Percentiles rank a stretch among this genome's conserved stretches.
These are phyloP conservation scores for Fusarium bulbicola DNA, from an alignment of 2,329 filamentous ascomycete genomes.

Conservation along the genomic window DNA sequence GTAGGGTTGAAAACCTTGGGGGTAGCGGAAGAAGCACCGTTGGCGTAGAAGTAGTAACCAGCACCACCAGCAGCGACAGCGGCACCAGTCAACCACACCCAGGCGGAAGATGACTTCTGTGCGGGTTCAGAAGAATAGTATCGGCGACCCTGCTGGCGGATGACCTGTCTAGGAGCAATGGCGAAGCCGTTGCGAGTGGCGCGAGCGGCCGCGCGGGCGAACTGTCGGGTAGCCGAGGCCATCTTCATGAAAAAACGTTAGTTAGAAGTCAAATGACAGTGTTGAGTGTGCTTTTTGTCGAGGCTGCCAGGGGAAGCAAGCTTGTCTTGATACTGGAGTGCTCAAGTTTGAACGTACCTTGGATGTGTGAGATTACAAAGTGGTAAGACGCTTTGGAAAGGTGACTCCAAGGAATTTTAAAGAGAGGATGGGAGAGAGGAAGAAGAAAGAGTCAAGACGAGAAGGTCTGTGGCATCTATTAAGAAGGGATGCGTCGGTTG, in stretches of 20 bases:
- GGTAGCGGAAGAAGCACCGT: conserved; percentile 60
- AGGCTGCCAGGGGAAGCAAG: not conserved
- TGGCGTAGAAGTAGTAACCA: conserved; percentile 72
- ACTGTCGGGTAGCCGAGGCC: conserved; percentile 60
- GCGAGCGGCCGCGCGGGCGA: conserved; percentile 68
- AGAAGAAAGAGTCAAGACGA: conserved; percentile 3
- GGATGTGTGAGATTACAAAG: conserved; percentile 6
- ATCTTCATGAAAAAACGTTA: conserved; percentile 40
- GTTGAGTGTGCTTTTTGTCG: not conserved
- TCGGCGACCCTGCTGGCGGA: conserved; percentile 79
- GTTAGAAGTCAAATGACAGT: not conserved
- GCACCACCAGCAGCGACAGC: conserved; percentile 69
- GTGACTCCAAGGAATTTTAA: conserved; percentile 12
- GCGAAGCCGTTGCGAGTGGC: conserved; percentile 66
- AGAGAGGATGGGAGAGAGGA: conserved; percentile 10
- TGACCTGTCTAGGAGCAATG: conserved; percentile 69
- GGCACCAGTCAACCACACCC: conserved; percentile 68
- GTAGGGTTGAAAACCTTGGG: conserved; percentile 74
- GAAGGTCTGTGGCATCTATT: conserved; percentile 16
- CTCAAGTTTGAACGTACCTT: conserved; percentile 30
- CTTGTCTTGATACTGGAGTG: not conserved
- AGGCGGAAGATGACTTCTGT: conserved; percentile 58
- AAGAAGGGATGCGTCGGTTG: conserved; percentile 28
- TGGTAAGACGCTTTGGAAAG: conserved; percentile 11
- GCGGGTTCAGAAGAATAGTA: conserved; percentile 79